Evolutionary conservation across 129 eudicot species (phyloP).

Genomic region (Chrysanthemum makinoi): DNA sequence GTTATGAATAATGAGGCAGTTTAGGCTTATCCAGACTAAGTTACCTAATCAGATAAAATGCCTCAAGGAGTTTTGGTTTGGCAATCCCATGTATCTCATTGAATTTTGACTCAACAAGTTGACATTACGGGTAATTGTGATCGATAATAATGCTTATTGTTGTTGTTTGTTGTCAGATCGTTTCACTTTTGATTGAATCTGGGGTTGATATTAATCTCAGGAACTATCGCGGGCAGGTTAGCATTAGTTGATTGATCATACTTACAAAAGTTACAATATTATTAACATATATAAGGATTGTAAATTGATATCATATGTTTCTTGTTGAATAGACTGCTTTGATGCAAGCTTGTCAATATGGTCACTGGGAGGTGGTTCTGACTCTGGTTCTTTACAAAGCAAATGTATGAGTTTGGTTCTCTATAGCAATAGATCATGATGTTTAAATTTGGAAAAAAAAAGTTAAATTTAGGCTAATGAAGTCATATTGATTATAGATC

Average conservation of each 20-base stretch:
- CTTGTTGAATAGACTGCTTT: slow-evolving; percentile 76
- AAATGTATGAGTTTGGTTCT: slow-evolving; percentile 50
- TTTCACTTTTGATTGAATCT: slow-evolving; percentile 68
- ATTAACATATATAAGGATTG: not conserved
- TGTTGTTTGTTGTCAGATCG: slow-evolving; percentile 53
- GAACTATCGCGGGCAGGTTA: slow-evolving; percentile 95
- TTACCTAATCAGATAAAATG: no score
- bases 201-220: slow-evolving; percentile 94
- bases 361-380: slow-evolving; percentile 99
- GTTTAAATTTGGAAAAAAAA: not conserved
- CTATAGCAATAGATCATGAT: not conserved
- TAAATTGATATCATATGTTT: not conserved
- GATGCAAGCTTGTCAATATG: slow-evolving; percentile 99
- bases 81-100: not conserved
- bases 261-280: not conserved
- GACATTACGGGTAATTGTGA: not conserved
- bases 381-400: slow-evolving; percentile 78
- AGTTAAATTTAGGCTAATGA: slow-evolving; percentile 14
- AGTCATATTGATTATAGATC: slow-evolving; percentile 43
- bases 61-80: no score
- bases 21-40: no score
- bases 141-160: no score
- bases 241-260: not conserved
- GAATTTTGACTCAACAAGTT: not conserved
- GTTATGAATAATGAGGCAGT: no score